Conservation (phyloP, 75 land plant genomes). For the Ceratopteris richardii region DNA sequence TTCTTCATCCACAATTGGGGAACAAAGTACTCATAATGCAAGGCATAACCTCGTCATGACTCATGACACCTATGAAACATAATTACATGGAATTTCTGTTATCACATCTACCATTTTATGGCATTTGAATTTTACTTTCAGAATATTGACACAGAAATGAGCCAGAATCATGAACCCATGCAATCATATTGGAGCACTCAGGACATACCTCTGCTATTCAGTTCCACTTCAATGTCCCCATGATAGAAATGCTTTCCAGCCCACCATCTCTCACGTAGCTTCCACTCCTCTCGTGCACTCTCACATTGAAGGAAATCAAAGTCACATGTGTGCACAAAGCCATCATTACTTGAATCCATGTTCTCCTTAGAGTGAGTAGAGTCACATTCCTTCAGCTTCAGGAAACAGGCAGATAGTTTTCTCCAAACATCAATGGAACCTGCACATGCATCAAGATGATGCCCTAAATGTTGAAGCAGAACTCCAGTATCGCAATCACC, state of each 20-base stretch:
- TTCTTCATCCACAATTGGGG: too few species aligned
- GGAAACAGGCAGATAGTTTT: background rate
- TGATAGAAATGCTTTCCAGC: background rate
- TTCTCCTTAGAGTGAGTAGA: too few species aligned
- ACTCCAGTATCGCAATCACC: background rate
- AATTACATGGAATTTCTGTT: too few species aligned
- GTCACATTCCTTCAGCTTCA: background rate
- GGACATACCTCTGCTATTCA: background rate
- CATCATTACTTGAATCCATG: background rate
- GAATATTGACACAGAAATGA: too few species aligned
- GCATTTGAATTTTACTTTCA: too few species aligned
- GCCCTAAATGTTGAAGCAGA: background rate
- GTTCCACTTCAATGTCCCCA: background rate
- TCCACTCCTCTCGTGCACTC: slow-evolving; percentile 1
- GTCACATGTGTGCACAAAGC: background rate
- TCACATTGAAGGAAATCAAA: background rate
- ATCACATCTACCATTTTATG: too few species aligned
- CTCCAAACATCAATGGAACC: background rate
- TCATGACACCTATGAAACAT: too few species aligned
- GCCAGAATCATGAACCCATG: too few species aligned
- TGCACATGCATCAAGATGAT: background rate
- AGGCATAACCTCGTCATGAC: too few species aligned
- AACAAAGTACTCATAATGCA: too few species aligned
- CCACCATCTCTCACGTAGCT: background rate
- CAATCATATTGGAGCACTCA: too few species aligned